Evolutionary conservation across 306 rosid genomes (phyloP), one percentile per base, ranked within the genome.

Genomic region (Rosa rugosa): DNA sequence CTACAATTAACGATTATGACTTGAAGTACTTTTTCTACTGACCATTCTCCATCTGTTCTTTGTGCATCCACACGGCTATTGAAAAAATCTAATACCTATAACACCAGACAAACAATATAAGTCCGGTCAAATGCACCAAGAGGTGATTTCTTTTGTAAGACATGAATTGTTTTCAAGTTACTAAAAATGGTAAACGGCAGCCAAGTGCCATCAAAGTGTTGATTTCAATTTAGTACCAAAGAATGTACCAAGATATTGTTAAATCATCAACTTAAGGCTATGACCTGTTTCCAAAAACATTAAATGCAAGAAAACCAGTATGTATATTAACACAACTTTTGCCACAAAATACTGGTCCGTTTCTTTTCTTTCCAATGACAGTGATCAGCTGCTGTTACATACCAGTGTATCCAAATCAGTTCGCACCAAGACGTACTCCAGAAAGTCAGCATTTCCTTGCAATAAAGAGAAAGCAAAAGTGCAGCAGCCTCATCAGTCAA

Each of bases 351-450:
- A 40, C 25, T 27, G 51, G 16, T 54, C 17, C 12, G 5, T 20
- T 63, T 18, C 38, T 54, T 54, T 73, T 18, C 47, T 4, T 42
- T 17, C 25, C 14, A 16, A n/a, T 38, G 47, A 68, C 3, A 81
- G 69, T 75, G 75, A 78, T 73, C 70, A 84, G 81, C 27, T 84
- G 47, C 57, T 54, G 76, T 57, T 57, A 40, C 96, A 54, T 96
- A 96, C 99, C 99, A 96, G 80, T 69, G 97, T 96, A 85, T 96
- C 98, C 87, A 93, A 57, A 90, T 96, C 99, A 81, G 97, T 96
- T 85, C 98, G 97, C 86, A 96, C 99, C 90, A 96, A 88, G 51
- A 93, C 99, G 78, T 96, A 96, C 84, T 96, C 99, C 84, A 90
- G 85, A 87, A 96, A 96, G 77, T 87, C 85, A 23, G 94, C 82